phyloP scores from a whole-genome alignment of 176 grass and related monocot species.

The Sorghum bicolor region DNA sequence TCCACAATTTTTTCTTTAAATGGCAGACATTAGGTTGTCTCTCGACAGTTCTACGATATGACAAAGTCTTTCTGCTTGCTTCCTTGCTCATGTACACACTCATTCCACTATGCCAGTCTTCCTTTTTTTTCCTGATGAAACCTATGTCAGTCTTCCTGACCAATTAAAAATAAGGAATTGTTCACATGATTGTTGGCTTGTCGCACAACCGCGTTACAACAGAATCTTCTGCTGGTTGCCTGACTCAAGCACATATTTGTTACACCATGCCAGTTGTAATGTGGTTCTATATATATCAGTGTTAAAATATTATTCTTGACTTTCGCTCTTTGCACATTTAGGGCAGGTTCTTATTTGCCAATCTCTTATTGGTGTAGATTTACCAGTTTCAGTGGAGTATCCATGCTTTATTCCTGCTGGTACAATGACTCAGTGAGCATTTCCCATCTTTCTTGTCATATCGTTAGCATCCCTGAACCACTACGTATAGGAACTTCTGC shows the following conservation, averaged over 20 bases:
- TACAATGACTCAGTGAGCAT: background rate
- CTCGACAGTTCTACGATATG: background rate
- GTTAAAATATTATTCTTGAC: background rate
- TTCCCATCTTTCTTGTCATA: slow-evolving; percentile 10
- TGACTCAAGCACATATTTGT: background rate
- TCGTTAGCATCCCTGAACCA: background rate
- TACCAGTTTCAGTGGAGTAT: background rate
- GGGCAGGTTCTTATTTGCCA: background rate
- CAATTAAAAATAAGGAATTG: background rate
- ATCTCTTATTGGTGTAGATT: background rate
- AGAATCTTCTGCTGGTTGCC: background rate
- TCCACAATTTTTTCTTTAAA: background rate
- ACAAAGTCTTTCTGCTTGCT: background rate
- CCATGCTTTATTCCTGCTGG: background rate
- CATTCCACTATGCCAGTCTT: background rate
- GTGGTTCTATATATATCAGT: background rate
- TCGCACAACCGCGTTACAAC: background rate
- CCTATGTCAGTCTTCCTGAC: background rate
- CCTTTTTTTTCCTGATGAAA: background rate
- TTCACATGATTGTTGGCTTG: background rate
- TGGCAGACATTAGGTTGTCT: background rate
- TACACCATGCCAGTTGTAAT: background rate
- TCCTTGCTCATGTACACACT: background rate
- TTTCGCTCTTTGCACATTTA: background rate
- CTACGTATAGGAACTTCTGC: background rate